Evolutionary conservation across 176 grass and related monocot genomes (phyloP).

Genomic region (Pontederia paniculata): DNA sequence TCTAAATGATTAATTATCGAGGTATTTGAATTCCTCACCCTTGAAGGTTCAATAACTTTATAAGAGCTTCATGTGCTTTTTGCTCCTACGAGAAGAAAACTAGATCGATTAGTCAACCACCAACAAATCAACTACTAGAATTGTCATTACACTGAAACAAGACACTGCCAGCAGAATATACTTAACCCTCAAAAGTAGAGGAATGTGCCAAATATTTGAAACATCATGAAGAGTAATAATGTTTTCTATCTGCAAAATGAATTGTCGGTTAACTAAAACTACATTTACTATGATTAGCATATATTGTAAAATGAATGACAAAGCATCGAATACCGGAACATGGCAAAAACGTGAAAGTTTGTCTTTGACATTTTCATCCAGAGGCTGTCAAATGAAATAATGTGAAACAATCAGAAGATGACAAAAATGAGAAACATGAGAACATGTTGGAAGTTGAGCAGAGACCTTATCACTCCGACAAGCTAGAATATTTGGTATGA

Average conservation of each 20-base stretch:
- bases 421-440: neutral
- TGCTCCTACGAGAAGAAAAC: constrained; percentile 25
- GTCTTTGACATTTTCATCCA: constrained; percentile 29
- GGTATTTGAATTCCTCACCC: constrained; percentile 13
- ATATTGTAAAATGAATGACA: neutral
- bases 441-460: neutral
- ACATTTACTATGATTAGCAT: neutral
- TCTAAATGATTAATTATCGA: neutral
- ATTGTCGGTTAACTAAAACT: neutral
- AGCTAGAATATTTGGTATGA: constrained; percentile 34
- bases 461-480: constrained; percentile 33
- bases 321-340: constrained; percentile 19
- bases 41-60: constrained; percentile 20
- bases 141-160: neutral
- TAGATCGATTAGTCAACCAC: constrained; percentile 5
- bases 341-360: constrained; percentile 36
- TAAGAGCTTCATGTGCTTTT: constrained; percentile 34
- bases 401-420: neutral
- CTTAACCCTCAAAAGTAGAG: constrained; percentile 28
- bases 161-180: neutral
- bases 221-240: constrained; percentile 39
- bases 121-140: neutral
- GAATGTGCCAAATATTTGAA: constrained; percentile 32
- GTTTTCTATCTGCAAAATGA: constrained; percentile 19
- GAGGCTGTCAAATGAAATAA: constrained; percentile 17